Base-by-base conservation (phyloP, 768 basidiomycete genomes). In the Daedaleopsis nitida region DNA sequence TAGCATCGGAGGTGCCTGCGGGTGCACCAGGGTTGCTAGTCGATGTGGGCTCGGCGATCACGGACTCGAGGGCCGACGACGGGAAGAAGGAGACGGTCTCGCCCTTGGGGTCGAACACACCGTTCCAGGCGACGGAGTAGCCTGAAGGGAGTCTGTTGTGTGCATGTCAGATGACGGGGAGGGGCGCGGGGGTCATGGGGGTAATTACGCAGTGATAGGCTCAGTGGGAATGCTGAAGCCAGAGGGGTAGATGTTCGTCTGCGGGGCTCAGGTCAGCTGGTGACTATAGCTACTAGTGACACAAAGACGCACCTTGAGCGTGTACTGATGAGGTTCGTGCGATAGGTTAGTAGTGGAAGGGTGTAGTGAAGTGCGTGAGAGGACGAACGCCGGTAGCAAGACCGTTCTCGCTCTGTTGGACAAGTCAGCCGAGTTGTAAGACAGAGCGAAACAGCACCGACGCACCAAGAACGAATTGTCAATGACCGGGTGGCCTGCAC, bases 111-210 rank as follows among this genome's bases (percentile, higher is more conserved):
- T 47, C 45, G 45, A 47, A 47, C 13, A 47, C 45, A 11, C 45
- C 45, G 45, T 47, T 47, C 45, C 45, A 47, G 45, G 45, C 45
- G 21, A 47, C 45, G n/a, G 45, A 47, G 45, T 47, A 47, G 45
- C 45, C 45, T 2, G 45, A 47, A n/a, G 45, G 45, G n/a, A 47
- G 45, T 9, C 45, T 21, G 10, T 16, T n/a, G 45, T 14, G 21
- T n/a, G 45, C n/a, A 10, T n/a, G 45, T 47, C 45, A 47, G 45
- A 47, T 32, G 10, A 47, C 13, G 17, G 17, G n/a, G 45, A n/a
- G 10, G 3, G 5, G 9, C 13, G 21, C 13, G 17, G 3, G 19
- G 45, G 17, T 17, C 13, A 10, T 17, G 39, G 39, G 45, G 45
- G 19, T 23, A n/a, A 10, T 23, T 47, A 47, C 45, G 45, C 45